phyloP scores from a whole-genome alignment of 768 basidiomycete species.

The Rickenella mellea region DNA sequence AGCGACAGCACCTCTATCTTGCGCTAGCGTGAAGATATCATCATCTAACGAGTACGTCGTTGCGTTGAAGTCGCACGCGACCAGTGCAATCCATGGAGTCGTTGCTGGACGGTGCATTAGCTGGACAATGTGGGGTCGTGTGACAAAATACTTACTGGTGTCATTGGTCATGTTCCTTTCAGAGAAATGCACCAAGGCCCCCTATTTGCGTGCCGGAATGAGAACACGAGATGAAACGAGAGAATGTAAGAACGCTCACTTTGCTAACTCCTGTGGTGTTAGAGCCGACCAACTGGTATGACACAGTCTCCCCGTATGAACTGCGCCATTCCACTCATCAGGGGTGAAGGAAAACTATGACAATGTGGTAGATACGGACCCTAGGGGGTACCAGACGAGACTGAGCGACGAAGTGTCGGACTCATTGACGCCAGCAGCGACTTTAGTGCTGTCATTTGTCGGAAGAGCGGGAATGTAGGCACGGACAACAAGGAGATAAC shows the following conservation, averaged over 20 bases:
- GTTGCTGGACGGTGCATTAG: constrained; percentile 31
- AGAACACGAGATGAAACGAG: constrained; percentile 1
- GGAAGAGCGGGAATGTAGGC: background rate
- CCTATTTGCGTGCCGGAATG: constrained; percentile 30
- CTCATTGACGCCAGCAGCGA: background rate
- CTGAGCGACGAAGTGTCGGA: too few relatives aligned
- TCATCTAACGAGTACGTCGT: constrained; percentile 45
- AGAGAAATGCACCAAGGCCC: constrained; percentile 76
- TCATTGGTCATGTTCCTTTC: constrained; percentile 39
- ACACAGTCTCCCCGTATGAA: constrained; percentile 43
- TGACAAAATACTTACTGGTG: constrained; percentile 29
- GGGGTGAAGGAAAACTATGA: too few relatives aligned
- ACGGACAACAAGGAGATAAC: too few relatives aligned
- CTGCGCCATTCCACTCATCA: too few relatives aligned
- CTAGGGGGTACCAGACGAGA: too few relatives aligned
- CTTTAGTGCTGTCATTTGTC: background rate
- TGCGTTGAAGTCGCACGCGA: constrained; percentile 74
- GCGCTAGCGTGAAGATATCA: constrained; percentile 80
- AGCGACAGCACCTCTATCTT: constrained; percentile 68
- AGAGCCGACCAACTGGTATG: constrained; percentile 48
- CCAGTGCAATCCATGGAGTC: constrained; percentile 88
- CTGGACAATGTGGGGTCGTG: background rate
- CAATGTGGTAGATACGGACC: too few relatives aligned
- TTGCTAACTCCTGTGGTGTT: constrained; percentile 42
- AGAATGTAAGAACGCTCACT: constrained; percentile 26